Evolutionary conservation across 345 rosid species (phyloP), one percentile per base, ranked within the genome.

Genomic region (Salix arbutifolia): DNA sequence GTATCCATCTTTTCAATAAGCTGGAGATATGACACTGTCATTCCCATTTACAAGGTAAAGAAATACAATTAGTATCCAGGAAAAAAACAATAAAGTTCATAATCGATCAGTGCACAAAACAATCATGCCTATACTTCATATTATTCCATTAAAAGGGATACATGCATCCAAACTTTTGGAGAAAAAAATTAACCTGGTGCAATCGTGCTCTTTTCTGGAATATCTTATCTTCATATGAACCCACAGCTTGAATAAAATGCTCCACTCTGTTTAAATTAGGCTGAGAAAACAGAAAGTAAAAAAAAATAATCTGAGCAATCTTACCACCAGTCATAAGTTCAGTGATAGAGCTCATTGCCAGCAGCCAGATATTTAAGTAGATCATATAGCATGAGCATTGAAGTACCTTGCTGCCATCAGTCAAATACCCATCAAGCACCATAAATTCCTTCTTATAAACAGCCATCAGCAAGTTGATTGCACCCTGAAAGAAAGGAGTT

Each of bases 241-340:
- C 98, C 79, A 96, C 92, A 64, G 92, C 90, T 85, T 92, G 98
- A 78, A 96, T 92, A 74, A 96, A 96, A 78, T 82, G 90, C 84
- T 93, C 99, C 76, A 96, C 95, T 69, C 86, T 82, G 28, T 77
- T 81, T 80, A 96, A 87, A 85, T 89, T 81, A 31, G 93, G 90
- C 99, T 96, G 88, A 78, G 73, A 83, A 75, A 74, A 86, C 68
- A 74, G 65, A 78, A 65, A 6, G 40, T 50, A 37, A 48, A 0
- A 64, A 31, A 4, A 18, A 14, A 67, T 31, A 6, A 71, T 37
- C 62, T 79, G 61, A 76, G 33, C 65, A 68, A 79, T 71, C 67
- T 65, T 72, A 78, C 37, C 46, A 53, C 71, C 67, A 73, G 67
- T 50, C 14, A 26, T 70, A 70, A 74, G 13, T 33, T 40, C 30